These are phyloP conservation scores for Cladosporium austrohemisphaericum DNA, from an alignment of 2,329 filamentous ascomycete species.

Conservation along the genomic window DNA sequence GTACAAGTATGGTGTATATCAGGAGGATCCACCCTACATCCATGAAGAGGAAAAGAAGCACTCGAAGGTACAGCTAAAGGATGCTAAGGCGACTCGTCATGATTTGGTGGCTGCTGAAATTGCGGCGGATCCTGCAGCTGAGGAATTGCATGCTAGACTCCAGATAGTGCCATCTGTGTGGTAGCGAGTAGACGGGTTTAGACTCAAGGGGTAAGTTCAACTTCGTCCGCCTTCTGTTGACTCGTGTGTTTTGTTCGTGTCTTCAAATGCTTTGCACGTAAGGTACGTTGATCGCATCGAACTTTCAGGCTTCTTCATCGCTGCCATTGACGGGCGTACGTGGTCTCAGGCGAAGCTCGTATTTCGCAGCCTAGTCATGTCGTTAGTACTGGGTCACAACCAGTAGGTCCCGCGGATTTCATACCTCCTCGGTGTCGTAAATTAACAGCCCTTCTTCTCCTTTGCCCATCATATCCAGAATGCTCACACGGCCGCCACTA, in stretches of 20 bases:
- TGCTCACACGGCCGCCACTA: conserved; percentile 58
- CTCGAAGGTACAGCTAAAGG: not conserved
- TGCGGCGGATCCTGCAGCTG: not conserved
- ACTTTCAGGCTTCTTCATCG: too few relatives aligned
- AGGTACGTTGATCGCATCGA: too few relatives aligned
- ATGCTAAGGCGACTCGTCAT: not conserved
- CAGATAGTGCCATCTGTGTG: conserved; percentile 8
- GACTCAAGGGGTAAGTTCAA: too few relatives aligned
- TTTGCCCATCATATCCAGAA: conserved; percentile 70
- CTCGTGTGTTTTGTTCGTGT: too few relatives aligned
- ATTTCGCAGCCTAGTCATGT: conserved; percentile 2
- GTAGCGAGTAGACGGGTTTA: too few relatives aligned
- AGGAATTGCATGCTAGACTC: conserved; percentile 3
- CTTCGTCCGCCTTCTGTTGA: too few relatives aligned
- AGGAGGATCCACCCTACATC: conserved; percentile 47
- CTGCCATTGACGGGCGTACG: too few relatives aligned
- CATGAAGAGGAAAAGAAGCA: not conserved
- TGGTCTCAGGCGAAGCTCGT: not conserved
- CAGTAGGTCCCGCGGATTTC: not conserved
- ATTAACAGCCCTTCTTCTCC: conserved; percentile 65
- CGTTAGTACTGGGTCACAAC: not conserved
- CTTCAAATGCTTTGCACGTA: too few relatives aligned
- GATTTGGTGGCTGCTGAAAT: not conserved
- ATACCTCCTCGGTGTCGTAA: conserved; percentile 56
- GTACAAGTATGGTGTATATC: conserved; percentile 62